These are phyloP conservation scores for Euphorbia schlechtendalii DNA, from an alignment of 441 rosid species.

Conservation along the genomic window DNA sequence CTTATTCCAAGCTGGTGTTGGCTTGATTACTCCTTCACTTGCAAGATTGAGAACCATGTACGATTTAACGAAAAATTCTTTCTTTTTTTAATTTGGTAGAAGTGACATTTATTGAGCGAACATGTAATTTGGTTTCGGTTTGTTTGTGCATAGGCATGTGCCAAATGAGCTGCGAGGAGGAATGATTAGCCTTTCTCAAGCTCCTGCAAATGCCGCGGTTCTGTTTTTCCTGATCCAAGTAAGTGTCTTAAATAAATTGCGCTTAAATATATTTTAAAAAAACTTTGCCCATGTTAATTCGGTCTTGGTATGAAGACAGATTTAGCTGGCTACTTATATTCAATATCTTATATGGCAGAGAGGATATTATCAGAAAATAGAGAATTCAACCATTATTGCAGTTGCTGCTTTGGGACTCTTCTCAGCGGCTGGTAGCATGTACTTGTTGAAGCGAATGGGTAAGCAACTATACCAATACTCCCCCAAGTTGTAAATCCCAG, in stretches of 20 bases:
- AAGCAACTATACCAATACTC: constrained; percentile 85
- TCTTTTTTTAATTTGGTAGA: constrained; percentile 1
- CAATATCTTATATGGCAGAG: constrained; percentile 45
- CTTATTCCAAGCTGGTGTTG: constrained; percentile 66
- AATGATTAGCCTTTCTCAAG: constrained; percentile 81
- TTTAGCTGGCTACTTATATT: constrained; percentile 7
- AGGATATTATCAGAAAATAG: constrained; percentile 51
- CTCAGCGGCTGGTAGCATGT: constrained; percentile 67
- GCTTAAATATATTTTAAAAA: no score
- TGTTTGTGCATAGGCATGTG: constrained; percentile 52
- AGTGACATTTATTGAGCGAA: constrained; percentile 16
- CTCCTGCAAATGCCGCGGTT: constrained; percentile 73
- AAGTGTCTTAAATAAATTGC: no score
- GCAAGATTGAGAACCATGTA: constrained; percentile 93
- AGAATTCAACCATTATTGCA: constrained; percentile 69
- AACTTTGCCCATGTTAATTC: not conserved
- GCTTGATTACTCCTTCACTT: constrained; percentile 70
- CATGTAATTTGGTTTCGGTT: constrained; percentile 12
- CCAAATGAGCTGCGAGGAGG: constrained; percentile 95
- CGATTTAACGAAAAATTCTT: constrained; percentile 14
- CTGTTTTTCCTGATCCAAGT: constrained; percentile 62
- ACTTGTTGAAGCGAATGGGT: constrained; percentile 73
- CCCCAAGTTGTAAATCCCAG: constrained; percentile 54
- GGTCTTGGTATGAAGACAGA: not conserved
- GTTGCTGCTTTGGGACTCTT: constrained; percentile 62